These are phyloP conservation scores for Thermothielavioides terrestris DNA, from an alignment of 495 filamentous ascomycete species.

Conservation along the genomic window DNA sequence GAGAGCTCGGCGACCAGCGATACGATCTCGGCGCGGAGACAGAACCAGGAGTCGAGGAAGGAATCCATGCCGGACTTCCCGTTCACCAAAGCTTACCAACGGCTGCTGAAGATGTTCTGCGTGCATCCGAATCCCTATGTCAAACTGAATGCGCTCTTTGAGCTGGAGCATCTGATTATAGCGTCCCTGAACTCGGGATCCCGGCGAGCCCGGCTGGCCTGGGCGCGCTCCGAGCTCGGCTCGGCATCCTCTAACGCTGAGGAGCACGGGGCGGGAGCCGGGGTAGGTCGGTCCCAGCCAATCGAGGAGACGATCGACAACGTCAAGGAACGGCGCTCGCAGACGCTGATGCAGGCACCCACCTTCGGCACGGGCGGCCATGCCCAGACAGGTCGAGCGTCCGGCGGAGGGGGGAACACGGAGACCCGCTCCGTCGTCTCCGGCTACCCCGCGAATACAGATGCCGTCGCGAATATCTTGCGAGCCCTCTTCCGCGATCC, in stretches of 20 bases:
- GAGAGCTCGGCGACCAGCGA: slow-evolving; percentile 37
- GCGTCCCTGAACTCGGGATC: slow-evolving; percentile 56
- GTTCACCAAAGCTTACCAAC: slow-evolving; percentile 66
- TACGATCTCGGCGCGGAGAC: slow-evolving; percentile 28
- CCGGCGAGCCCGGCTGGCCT: slow-evolving; percentile 24
- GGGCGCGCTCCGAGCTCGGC: slow-evolving; percentile 30
- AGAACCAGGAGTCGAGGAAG: slow-evolving; percentile 28
- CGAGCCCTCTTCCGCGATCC: slow-evolving; percentile 69
- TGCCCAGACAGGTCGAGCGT: slow-evolving; percentile 19
- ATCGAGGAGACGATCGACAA: slow-evolving; percentile 61
- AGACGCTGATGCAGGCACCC: slow-evolving; percentile 38
- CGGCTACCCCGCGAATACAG: slow-evolving; percentile 47
- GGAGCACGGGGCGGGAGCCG: slow-evolving; percentile 16
- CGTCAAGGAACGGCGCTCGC: slow-evolving; percentile 58
- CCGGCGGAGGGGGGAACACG: slow-evolving; percentile 23
- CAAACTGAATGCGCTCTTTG: slow-evolving; percentile 75
- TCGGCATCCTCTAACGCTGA: slow-evolving; percentile 27
- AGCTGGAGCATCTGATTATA: slow-evolving; percentile 72
- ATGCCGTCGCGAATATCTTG: slow-evolving; percentile 70
- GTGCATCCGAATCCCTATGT: slow-evolving; percentile 80
- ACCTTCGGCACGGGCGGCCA: slow-evolving; percentile 14
- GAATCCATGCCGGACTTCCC: slow-evolving; percentile 52
- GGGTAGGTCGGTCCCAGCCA: slow-evolving; percentile 27
- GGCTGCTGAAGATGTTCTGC: slow-evolving; percentile 76
- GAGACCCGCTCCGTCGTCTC: slow-evolving; percentile 37